Evolutionary conservation across 2,329 filamentous ascomycete species (phyloP).

Genomic region (Colletotrichum sp.): DNA sequence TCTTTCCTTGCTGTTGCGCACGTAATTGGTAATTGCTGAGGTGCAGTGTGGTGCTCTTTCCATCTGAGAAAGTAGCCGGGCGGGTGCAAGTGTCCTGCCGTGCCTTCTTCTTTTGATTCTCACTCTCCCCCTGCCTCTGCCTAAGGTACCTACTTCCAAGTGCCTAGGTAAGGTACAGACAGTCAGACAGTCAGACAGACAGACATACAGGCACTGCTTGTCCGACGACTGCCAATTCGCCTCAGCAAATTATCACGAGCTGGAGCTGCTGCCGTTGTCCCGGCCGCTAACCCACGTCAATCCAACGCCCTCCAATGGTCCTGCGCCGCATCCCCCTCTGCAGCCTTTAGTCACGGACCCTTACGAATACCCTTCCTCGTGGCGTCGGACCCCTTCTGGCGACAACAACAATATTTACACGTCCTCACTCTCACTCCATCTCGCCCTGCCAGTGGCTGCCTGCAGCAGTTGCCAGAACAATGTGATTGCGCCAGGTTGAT

Average conservation of each 20-base stretch:
- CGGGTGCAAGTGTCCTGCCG: background rate
- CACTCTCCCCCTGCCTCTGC: background rate
- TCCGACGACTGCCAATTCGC: background rate
- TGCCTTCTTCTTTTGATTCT: background rate
- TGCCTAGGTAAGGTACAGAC: too few relatives aligned
- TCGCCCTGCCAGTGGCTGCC: background rate
- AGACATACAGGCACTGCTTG: background rate
- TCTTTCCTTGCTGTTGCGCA: background rate
- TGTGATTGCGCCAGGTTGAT: conserved; percentile 1
- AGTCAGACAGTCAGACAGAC: too few relatives aligned
- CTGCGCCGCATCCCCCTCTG: background rate
- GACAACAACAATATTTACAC: background rate
- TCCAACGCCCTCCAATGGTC: background rate
- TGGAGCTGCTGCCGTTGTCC: background rate
- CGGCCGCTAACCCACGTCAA: background rate
- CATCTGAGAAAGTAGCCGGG: background rate
- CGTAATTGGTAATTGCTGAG: background rate
- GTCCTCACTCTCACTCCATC: background rate
- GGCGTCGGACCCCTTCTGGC: background rate
- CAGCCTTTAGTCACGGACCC: background rate
- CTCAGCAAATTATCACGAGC: background rate
- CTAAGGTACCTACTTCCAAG: background rate
- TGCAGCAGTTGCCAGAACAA: background rate
- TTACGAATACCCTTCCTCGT: background rate
- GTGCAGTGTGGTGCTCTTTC: background rate